Conservation (phyloP, 352 stramenopile genomes). For the Pythium angustatum region DNA sequence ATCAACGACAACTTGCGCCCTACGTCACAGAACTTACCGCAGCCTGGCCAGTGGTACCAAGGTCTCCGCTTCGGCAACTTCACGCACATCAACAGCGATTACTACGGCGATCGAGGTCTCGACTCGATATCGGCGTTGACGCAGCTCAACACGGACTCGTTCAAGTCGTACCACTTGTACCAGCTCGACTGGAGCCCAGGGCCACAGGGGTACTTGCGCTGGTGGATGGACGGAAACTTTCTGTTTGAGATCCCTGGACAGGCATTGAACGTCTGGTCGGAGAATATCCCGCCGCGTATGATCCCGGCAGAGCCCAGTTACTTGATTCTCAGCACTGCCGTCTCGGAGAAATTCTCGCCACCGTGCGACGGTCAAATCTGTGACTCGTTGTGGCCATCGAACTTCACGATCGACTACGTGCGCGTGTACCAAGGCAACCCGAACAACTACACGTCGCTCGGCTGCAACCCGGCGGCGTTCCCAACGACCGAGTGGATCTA, state of each 20-base stretch:
- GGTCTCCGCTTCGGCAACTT: slow-evolving; percentile 84
- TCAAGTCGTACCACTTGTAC: slow-evolving; percentile 93
- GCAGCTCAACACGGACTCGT: slow-evolving; percentile 90
- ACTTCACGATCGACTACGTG: slow-evolving; percentile 96
- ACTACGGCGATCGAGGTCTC: slow-evolving; percentile 93
- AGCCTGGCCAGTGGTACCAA: slow-evolving; percentile 90
- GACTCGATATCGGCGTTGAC: slow-evolving; percentile 95
- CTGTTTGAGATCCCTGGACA: slow-evolving; percentile 92
- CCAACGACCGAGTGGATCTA: slow-evolving; percentile 93
- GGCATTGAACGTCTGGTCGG: slow-evolving; percentile 80
- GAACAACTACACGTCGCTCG: slow-evolving; percentile 90
- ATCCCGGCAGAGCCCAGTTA: slow-evolving; percentile 97
- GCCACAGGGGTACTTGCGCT: slow-evolving; percentile 90
- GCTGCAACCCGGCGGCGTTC: slow-evolving; percentile 91
- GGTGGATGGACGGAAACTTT: slow-evolving; percentile 93
- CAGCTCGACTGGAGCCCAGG: slow-evolving; percentile 95
- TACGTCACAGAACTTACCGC: slow-evolving; percentile 47
- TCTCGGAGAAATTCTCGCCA: slow-evolving; percentile 95
- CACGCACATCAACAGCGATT: slow-evolving; percentile 92
- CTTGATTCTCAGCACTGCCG: slow-evolving; percentile 97
- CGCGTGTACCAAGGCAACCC: slow-evolving; percentile 93
- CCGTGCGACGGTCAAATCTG: slow-evolving; percentile 92
- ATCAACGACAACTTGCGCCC: slow-evolving; percentile 67
- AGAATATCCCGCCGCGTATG: slow-evolving; percentile 64
- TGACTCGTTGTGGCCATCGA: slow-evolving; percentile 89